Conservation (phyloP, 805 yeast species). For the Priceomyces carsonii region DNA sequence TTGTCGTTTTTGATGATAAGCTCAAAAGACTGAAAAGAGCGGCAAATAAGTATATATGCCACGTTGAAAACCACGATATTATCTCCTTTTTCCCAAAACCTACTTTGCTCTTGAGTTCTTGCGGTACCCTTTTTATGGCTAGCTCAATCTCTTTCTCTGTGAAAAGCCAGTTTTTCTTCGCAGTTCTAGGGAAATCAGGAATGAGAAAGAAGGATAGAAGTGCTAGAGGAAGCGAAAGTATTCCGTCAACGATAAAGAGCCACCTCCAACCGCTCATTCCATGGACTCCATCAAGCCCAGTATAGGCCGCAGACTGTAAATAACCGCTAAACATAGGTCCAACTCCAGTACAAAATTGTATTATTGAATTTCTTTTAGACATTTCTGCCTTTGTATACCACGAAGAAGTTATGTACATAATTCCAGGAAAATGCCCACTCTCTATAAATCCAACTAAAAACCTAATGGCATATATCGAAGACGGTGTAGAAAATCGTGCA, state of each 20-base stretch:
- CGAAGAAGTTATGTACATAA: conserved; percentile 53
- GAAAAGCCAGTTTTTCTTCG: conserved; percentile 28
- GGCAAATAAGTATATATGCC: too few species aligned
- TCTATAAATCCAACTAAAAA: conserved; percentile 65
- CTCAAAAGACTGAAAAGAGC: too few species aligned
- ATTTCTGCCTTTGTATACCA: conserved; percentile 54
- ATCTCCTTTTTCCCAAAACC: too few species aligned
- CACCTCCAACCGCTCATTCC: conserved; percentile 67
- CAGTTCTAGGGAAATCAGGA: conserved; percentile 56
- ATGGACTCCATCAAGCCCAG: conserved; percentile 43
- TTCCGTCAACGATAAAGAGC: conserved; percentile 65
- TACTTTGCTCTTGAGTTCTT: too few species aligned
- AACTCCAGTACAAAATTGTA: conserved; percentile 53
- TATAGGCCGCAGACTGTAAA: conserved; percentile 56
- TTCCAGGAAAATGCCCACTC: conserved; percentile 55
- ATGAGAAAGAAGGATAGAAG: conserved; percentile 56
- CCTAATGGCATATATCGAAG: conserved; percentile 56
- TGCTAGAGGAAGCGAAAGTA: conserved; percentile 58
- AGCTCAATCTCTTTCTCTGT: conserved; percentile 24
- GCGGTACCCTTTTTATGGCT: conserved; percentile 41
- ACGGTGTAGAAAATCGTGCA: conserved; percentile 49
- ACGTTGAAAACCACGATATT: too few species aligned
- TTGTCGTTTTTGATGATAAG: too few species aligned
- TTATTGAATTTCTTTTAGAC: conserved; percentile 53
- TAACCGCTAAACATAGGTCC: conserved; percentile 57